Conservation (phyloP, 1,139 yeast species). For the Debaryomycetaceae sp. region DNA sequence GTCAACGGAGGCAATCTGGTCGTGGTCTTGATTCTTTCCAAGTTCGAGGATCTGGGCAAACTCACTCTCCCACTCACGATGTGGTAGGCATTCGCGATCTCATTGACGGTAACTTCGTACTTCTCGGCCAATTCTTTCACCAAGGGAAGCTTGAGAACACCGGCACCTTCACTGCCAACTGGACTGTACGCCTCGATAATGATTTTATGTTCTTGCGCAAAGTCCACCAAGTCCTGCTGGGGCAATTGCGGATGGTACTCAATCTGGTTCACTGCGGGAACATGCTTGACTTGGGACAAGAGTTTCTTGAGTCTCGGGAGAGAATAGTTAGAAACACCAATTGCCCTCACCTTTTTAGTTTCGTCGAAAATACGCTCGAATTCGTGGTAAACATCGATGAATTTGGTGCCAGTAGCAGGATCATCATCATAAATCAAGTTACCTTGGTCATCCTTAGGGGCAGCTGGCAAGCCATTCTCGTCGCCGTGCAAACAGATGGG, state of each 20-base stretch:
- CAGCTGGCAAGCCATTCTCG: slow-evolving; percentile 32
- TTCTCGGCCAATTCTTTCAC: slow-evolving; percentile 29
- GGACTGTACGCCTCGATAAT: slow-evolving; percentile 32
- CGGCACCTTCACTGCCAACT: slow-evolving; percentile 34
- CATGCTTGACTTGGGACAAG: slow-evolving; percentile 21
- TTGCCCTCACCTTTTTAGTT: slow-evolving; percentile 25
- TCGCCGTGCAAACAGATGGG: slow-evolving; percentile 42
- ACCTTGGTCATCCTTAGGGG: slow-evolving; percentile 38
- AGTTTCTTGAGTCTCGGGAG: slow-evolving; percentile 23
- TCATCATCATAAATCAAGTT: slow-evolving; percentile 38
- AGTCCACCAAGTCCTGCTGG: slow-evolving; percentile 31
- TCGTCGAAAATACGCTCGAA: slow-evolving; percentile 38
- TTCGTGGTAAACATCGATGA: slow-evolving; percentile 43
- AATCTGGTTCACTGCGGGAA: slow-evolving; percentile 33
- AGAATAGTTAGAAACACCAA: slow-evolving; percentile 34
- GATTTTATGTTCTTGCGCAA: slow-evolving; percentile 21
- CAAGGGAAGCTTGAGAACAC: slow-evolving; percentile 29
- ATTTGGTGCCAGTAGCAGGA: slow-evolving; percentile 34
- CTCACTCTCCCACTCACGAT: slow-evolving; percentile 29
- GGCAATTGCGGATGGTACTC: slow-evolving; percentile 39
- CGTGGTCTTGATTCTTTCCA: slow-evolving; percentile 29
- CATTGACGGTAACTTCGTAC: slow-evolving; percentile 28
- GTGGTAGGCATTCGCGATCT: slow-evolving; percentile 36
- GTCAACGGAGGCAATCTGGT: slow-evolving; percentile 35
- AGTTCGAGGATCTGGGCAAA: slow-evolving; percentile 35